These are phyloP conservation scores for Sideroxylon spinosum DNA, from an alignment of 179 eudicot species.

Conservation along the genomic window DNA sequence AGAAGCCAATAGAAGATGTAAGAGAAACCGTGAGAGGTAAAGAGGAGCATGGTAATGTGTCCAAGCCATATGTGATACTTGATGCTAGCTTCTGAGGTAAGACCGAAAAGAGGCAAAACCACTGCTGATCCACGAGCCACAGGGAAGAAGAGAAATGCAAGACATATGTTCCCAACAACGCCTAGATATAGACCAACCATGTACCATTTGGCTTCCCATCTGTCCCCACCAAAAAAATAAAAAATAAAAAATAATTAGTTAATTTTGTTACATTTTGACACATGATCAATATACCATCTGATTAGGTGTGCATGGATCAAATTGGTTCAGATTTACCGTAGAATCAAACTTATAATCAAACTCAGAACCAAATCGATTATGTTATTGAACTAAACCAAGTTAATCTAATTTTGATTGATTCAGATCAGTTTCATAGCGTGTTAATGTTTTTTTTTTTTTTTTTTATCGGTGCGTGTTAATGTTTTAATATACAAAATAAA, in stretches of 20 bases:
- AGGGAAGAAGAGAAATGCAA: slow-evolving; percentile 68
- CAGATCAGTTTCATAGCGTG: no score
- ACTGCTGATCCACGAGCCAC: slow-evolving; percentile 69
- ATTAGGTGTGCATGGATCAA: no score
- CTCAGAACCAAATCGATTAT: no score
- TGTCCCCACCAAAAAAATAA: slow-evolving; percentile 13
- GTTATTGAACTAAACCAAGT: no score
- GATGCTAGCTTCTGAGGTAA: slow-evolving; percentile 66
- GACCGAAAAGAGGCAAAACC: slow-evolving; percentile 49
- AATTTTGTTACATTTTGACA: no score
- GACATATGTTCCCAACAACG: slow-evolving; percentile 47
- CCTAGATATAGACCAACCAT: slow-evolving; percentile 50
- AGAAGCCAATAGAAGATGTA: slow-evolving; percentile 55
- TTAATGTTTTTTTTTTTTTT: no score
- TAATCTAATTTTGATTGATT: no score
- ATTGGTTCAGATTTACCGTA: no score
- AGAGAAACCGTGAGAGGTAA: slow-evolving; percentile 49
- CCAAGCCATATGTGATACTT: slow-evolving; percentile 92
- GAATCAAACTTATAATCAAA: no score
- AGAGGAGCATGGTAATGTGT: slow-evolving; percentile 52
- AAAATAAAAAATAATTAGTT: neutral
- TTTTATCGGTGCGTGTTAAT: no score
- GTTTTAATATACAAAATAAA: no score
- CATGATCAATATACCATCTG: no score
- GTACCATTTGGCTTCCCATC: slow-evolving; percentile 58